These are phyloP conservation scores for Leucocoprinus gongylophorus DNA, from an alignment of 1,284 basidiomycete genomes.

Conservation along the genomic window DNA sequence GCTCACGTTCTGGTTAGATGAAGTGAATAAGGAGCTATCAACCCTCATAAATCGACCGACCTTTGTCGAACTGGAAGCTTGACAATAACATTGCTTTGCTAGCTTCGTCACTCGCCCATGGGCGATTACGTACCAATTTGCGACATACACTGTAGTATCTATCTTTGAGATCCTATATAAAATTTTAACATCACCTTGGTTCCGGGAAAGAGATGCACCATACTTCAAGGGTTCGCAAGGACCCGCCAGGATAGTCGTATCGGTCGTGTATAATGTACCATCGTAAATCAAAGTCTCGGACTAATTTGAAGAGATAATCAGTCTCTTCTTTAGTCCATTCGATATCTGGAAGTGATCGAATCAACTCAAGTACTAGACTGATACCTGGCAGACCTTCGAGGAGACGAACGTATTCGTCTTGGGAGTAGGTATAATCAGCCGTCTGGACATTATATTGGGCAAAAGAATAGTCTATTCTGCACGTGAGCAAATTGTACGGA, in stretches of 20 bases:
- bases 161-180: conserved; percentile 84
- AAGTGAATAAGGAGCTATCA: conserved; percentile 13
- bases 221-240: conserved; percentile 64
- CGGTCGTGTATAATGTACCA: conserved; percentile 92
- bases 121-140: conserved; percentile 77
- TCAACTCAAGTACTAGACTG: background rate
- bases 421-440: conserved; percentile 74
- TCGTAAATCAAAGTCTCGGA: conserved; percentile 79
- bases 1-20: conserved; percentile 67
- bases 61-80: conserved; percentile 80
- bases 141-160: conserved; percentile 92
- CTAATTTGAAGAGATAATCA: conserved; percentile 83
- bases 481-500: background rate
- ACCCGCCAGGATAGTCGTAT: conserved; percentile 64
- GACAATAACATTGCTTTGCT: conserved; percentile 62
- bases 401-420: conserved; percentile 83
- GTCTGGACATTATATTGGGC: conserved; percentile 74
- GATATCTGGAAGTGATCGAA: conserved; percentile 44
- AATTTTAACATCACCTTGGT: background rate
- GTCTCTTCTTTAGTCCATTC: conserved; percentile 96
- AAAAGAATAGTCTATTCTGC: conserved; percentile 60
- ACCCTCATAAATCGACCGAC: conserved; percentile 30
- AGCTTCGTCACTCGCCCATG: conserved; percentile 74
- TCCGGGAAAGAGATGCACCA: conserved; percentile 10
- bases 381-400: conserved; percentile 52